Evolutionary conservation across 441 rosid species (phyloP).

Genomic region (Aleurites moluccanus): DNA sequence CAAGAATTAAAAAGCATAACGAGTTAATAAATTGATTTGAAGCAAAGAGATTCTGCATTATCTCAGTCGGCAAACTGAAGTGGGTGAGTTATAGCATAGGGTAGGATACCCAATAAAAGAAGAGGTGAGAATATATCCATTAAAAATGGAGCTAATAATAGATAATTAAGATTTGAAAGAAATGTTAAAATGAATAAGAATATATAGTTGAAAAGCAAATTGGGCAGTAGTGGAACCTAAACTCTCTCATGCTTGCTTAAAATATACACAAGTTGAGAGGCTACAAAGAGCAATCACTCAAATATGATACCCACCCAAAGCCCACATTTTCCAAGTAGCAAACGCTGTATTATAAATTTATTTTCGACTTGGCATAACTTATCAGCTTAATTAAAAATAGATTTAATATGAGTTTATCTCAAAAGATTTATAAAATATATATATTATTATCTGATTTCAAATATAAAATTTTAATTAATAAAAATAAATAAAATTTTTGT

Average conservation of each 20-base stretch:
- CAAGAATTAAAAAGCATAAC: too few relatives aligned
- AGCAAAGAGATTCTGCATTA: not conserved
- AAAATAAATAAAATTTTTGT: not conserved
- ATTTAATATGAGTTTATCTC: too few relatives aligned
- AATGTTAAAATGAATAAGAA: conserved; percentile 9
- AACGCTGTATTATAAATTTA: not conserved
- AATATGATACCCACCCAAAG: conserved; percentile 37
- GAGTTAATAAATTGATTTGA: not conserved
- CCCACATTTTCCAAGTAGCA: conserved; percentile 23
- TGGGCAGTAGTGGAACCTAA: conserved; percentile 7
- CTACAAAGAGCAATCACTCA: conserved; percentile 26
- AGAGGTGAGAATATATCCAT: not conserved
- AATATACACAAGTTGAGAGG: conserved; percentile 41
- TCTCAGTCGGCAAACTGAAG: not conserved
- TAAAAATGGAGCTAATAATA: not conserved
- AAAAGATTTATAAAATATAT: too few relatives aligned
- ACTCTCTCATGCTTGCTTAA: conserved; percentile 10
- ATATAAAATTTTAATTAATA: too few relatives aligned
- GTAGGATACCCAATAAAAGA: not conserved
- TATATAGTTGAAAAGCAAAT: not conserved
- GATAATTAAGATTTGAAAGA: not conserved
- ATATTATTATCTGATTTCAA: too few relatives aligned
- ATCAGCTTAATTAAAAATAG: too few relatives aligned
- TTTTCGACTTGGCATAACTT: too few relatives aligned
- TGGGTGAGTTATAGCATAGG: not conserved